Percentiles rank a stretch among this genome's conserved stretches.
Evolutionary conservation across 2,329 filamentous ascomycete genomes (phyloP).

Genomic region (Lecanosticta acicola): DNA sequence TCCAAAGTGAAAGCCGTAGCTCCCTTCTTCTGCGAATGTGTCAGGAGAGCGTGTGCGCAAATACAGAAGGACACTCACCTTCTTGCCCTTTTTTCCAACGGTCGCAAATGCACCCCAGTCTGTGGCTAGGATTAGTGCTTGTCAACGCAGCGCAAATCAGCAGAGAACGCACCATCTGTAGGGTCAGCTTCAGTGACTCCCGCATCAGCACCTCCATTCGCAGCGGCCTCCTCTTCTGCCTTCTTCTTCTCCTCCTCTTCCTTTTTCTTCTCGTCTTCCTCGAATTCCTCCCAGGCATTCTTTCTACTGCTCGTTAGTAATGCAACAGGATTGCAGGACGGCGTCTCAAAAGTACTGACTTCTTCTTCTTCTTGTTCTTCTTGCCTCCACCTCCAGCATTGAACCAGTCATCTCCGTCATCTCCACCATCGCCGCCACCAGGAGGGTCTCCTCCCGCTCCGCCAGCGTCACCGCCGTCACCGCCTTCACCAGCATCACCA

Average conservation of each 20-base stretch:
- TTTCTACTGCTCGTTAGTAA: conserved; percentile 18
- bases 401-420: conserved; percentile 34
- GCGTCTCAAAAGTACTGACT: neutral
- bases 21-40: conserved; percentile 13
- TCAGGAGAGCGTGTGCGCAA: neutral
- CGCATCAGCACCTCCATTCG: conserved; percentile 28
- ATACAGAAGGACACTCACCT: conserved; percentile 10
- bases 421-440: conserved; percentile 29
- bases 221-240: conserved; percentile 34
- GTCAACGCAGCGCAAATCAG: neutral
- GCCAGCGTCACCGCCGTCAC: conserved; percentile 23
- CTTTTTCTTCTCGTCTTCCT: conserved; percentile 34
- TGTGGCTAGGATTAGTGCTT: conserved; percentile 4
- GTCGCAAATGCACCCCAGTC: conserved; percentile 37
- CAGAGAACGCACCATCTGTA: conserved; percentile 19
- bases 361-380: conserved; percentile 39
- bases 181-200: conserved; percentile 26
- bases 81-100: conserved; percentile 34
- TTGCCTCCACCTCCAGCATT: conserved; percentile 26
- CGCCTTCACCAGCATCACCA: conserved; percentile 30
- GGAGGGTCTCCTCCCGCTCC: conserved; percentile 26
- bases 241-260: conserved; percentile 37
- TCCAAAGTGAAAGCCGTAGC: conserved; percentile 4
- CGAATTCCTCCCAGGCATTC: conserved; percentile 28
- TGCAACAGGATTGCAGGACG: neutral